Conservation (phyloP, 2,329 filamentous ascomycete genomes). For the Dactylella cylindrospora region DNA sequence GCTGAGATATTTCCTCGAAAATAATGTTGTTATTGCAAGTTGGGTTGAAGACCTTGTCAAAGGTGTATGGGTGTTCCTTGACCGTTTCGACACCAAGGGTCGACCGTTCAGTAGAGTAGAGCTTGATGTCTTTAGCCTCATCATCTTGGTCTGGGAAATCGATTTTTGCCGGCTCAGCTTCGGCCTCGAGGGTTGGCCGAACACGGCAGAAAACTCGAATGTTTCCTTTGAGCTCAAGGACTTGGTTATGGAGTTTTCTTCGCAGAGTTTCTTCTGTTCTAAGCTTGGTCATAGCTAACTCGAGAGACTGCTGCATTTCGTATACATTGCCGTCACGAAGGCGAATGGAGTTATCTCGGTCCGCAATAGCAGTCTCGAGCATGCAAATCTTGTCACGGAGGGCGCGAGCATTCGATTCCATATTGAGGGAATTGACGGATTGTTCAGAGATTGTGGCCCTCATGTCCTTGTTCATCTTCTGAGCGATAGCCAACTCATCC, state of each 20-base stretch:
- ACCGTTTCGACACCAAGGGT: constrained; percentile 74
- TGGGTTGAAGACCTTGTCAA: constrained; percentile 88
- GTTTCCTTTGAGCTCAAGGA: constrained; percentile 96
- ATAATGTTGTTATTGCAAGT: constrained; percentile 76
- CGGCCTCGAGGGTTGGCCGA: constrained; percentile 68
- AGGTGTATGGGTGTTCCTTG: constrained; percentile 82
- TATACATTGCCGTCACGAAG: constrained; percentile 77
- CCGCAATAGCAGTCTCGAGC: constrained; percentile 83
- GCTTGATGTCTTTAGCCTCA: constrained; percentile 81
- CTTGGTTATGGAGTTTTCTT: constrained; percentile 92
- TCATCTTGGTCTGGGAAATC: constrained; percentile 75
- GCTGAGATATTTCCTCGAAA: constrained; percentile 93
- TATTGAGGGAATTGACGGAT: constrained; percentile 63
- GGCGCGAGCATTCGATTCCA: constrained; percentile 74
- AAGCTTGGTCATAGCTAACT: constrained; percentile 74
- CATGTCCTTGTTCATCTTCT: constrained; percentile 61
- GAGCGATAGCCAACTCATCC: constrained; percentile 63
- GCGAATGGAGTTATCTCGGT: constrained; percentile 82
- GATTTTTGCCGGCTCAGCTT: constrained; percentile 69
- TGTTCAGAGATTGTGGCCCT: constrained; percentile 63
- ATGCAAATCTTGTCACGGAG: constrained; percentile 82
- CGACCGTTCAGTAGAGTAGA: constrained; percentile 80
- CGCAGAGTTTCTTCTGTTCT: constrained; percentile 88
- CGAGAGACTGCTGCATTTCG: constrained; percentile 70
- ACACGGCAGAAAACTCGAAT: constrained; percentile 98